phyloP scores from a whole-genome alignment of 257 asterid genomes.

The Voacanga thouarsii region DNA sequence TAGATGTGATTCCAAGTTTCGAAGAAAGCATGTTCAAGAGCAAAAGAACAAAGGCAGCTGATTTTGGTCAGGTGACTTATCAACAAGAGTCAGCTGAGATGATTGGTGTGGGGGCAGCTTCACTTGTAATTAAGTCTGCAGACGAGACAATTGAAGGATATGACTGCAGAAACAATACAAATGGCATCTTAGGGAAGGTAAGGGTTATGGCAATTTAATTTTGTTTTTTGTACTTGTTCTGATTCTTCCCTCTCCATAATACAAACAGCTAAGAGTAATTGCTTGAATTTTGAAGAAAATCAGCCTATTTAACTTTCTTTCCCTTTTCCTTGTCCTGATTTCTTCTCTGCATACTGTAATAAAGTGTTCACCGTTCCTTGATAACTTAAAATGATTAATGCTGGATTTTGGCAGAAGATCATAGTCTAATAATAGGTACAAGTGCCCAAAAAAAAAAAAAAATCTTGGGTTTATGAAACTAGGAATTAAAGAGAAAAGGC shows the following conservation, averaged over 20 bases:
- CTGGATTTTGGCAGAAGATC: not conserved
- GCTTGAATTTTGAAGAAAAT: not conserved
- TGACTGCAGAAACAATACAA: not conserved
- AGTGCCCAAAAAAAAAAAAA: too few relatives aligned
- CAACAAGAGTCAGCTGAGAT: slow-evolving; percentile 12
- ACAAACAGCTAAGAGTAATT: not conserved
- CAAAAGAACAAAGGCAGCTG: slow-evolving; percentile 1
- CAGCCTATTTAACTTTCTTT: not conserved
- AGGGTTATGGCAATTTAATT: not conserved
- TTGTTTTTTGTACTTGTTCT: not conserved
- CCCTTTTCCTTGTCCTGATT: not conserved
- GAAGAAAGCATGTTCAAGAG: slow-evolving; percentile 1
- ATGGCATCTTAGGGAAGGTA: slow-evolving; percentile 9
- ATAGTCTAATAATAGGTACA: not conserved
- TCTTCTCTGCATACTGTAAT: not conserved
- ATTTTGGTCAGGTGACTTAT: not conserved
- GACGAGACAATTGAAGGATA: slow-evolving; percentile 6
- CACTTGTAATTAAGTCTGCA: not conserved
- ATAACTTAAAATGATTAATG: too few relatives aligned
- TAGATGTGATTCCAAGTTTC: slow-evolving; percentile 1
- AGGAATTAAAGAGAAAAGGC: not conserved
- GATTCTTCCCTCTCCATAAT: not conserved
- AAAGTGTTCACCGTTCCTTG: not conserved
- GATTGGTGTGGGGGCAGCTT: not conserved
- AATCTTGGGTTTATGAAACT: not conserved